Percentiles rank a stretch among this genome's conserved stretches.
phyloP scores from a whole-genome alignment of 768 basidiomycete genomes.

The Chiua virens region DNA sequence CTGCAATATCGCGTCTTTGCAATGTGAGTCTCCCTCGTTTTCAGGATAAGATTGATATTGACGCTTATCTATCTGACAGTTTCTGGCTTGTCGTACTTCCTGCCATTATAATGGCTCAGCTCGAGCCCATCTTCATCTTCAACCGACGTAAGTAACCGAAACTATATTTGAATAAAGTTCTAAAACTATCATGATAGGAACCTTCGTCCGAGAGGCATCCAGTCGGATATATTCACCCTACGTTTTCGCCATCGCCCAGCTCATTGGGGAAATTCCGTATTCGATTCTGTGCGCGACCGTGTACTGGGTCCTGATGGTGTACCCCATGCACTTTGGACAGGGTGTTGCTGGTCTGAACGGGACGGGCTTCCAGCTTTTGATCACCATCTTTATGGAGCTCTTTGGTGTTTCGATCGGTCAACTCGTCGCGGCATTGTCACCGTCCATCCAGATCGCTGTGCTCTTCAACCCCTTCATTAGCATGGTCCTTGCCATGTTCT shows the following conservation, averaged over 20 bases:
- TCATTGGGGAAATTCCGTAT: constrained; percentile 80
- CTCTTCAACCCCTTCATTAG: constrained; percentile 78
- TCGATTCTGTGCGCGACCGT: constrained; percentile 65
- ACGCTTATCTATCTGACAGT: constrained; percentile 29
- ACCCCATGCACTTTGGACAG: constrained; percentile 66
- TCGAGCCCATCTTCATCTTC: constrained; percentile 78
- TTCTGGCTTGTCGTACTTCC: constrained; percentile 71
- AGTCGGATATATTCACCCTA: constrained; percentile 85
- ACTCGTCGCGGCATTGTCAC: constrained; percentile 71
- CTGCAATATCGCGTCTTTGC: constrained; percentile 81
- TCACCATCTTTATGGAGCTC: constrained; percentile 69
- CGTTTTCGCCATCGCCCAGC: constrained; percentile 81
- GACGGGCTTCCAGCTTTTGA: constrained; percentile 69
- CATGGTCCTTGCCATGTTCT: constrained; percentile 67
- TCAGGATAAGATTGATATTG: neutral
- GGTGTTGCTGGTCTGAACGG: constrained; percentile 59
- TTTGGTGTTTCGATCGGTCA: constrained; percentile 75
- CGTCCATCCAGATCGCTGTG: constrained; percentile 76
- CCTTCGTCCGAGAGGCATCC: constrained; percentile 60
- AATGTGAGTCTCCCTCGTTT: constrained; percentile 46
- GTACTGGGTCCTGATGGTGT: constrained; percentile 79
- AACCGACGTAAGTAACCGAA: constrained; percentile 49
- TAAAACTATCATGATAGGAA: constrained; percentile 23
- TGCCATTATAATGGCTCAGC: constrained; percentile 69
- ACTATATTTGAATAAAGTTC: constrained; percentile 5